Conservation (phyloP, 1,284 basidiomycete species). For the Pyrrhoderma noxium region DNA sequence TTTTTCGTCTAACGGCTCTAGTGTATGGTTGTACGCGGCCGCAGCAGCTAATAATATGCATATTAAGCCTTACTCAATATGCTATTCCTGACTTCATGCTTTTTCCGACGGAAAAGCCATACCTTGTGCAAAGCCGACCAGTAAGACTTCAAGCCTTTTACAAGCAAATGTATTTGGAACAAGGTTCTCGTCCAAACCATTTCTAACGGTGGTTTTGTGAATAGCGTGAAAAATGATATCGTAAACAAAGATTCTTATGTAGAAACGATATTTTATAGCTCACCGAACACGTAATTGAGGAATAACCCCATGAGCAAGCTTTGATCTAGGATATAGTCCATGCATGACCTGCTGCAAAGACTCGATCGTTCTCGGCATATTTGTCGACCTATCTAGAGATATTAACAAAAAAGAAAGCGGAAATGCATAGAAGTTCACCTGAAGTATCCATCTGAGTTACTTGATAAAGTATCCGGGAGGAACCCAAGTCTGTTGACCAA, state of each 20-base stretch:
- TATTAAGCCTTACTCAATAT: conserved; percentile 8
- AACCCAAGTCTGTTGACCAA: conserved; percentile 49
- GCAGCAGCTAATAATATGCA: conserved; percentile 46
- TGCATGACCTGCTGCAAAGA: conserved; percentile 68
- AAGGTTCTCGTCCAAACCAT: conserved; percentile 67
- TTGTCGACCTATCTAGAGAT: conserved; percentile 42
- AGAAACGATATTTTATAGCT: conserved; percentile 9
- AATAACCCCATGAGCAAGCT: conserved; percentile 37
- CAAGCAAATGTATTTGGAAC: conserved; percentile 63
- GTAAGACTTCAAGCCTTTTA: conserved; percentile 55
- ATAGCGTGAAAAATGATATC: too few species aligned
- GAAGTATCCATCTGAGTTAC: conserved; percentile 53
- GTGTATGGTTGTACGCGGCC: conserved; percentile 53
- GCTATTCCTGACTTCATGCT: too few species aligned
- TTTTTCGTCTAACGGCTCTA: conserved; percentile 57
- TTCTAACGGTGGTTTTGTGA: too few species aligned
- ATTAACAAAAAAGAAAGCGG: neutral
- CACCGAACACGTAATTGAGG: conserved; percentile 56
- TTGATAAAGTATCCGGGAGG: conserved; percentile 47
- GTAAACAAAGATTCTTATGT: too few species aligned
- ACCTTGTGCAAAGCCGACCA: conserved; percentile 59
- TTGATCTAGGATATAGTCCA: conserved; percentile 58
- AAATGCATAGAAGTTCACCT: conserved; percentile 32
- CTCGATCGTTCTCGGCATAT: conserved; percentile 72
- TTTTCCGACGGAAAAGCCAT: too few species aligned